Conservation (phyloP, 2,329 filamentous ascomycete genomes). For the Clathrospora elynae region DNA sequence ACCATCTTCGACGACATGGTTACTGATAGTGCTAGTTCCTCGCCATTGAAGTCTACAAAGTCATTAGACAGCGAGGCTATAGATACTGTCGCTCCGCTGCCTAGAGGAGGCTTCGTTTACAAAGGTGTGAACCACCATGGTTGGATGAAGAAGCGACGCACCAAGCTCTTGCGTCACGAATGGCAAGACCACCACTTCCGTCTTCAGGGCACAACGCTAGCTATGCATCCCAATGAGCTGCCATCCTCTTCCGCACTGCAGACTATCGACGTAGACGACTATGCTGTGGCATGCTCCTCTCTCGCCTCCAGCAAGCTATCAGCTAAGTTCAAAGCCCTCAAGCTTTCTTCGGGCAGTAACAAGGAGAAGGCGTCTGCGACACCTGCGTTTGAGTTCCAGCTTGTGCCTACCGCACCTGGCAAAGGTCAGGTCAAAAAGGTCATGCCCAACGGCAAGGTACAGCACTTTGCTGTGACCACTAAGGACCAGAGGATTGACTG, state of each 20-base stretch:
- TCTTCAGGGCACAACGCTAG: slow-evolving; percentile 65
- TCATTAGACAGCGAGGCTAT: slow-evolving; percentile 25
- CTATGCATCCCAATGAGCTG: slow-evolving; percentile 67
- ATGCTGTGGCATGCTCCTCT: slow-evolving; percentile 82
- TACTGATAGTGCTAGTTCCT: slow-evolving; percentile 30
- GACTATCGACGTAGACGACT: slow-evolving; percentile 86
- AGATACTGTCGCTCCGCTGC: slow-evolving; percentile 33
- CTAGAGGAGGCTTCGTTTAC: slow-evolving; percentile 48
- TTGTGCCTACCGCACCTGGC: slow-evolving; percentile 70
- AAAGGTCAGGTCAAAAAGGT: slow-evolving; percentile 49
- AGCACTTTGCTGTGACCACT: slow-evolving; percentile 73
- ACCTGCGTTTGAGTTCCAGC: slow-evolving; percentile 79
- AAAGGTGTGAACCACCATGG: slow-evolving; percentile 73
- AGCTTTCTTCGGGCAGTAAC: slow-evolving; percentile 58
- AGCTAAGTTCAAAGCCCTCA: slow-evolving; percentile 82
- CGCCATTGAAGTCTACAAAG: slow-evolving; percentile 39
- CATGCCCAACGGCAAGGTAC: slow-evolving; percentile 69
- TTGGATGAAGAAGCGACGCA: slow-evolving; percentile 94
- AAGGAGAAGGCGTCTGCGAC: slow-evolving; percentile 60
- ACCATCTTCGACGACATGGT: slow-evolving; percentile 38
- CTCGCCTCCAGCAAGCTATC: slow-evolving; percentile 80
- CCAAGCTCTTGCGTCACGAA: slow-evolving; percentile 84
- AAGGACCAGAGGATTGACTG: slow-evolving; percentile 89
- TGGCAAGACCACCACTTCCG: slow-evolving; percentile 94
- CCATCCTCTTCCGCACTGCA: slow-evolving; percentile 69